phyloP scores from a whole-genome alignment of 345 rosid species.

The Streptanthus diversifolius region DNA sequence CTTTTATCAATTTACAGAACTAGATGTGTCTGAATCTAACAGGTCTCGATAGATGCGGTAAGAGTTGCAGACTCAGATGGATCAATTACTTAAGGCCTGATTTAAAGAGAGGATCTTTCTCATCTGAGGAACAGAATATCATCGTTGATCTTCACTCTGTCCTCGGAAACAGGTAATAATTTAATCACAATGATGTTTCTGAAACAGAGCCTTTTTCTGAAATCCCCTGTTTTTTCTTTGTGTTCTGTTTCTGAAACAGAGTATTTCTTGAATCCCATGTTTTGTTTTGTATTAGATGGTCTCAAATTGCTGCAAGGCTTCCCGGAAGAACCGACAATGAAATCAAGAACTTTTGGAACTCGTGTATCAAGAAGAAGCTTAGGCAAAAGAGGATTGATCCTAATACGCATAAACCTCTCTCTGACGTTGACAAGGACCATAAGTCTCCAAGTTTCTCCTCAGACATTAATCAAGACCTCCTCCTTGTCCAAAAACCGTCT shows the following conservation, averaged over 20 bases:
- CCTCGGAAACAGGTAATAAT: conserved; percentile 54
- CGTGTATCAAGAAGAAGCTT: conserved; percentile 28
- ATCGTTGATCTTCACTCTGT: conserved; percentile 50
- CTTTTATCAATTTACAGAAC: neutral
- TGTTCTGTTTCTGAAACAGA: neutral
- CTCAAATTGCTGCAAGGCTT: conserved; percentile 24
- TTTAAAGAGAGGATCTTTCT: conserved; percentile 69
- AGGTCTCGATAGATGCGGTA: conserved; percentile 36
- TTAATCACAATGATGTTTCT: neutral
- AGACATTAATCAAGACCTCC: conserved; percentile 37
- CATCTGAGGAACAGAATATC: conserved; percentile 50
- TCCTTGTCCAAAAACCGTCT: conserved; percentile 30
- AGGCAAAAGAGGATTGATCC: conserved; percentile 22
- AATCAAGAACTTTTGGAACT: conserved; percentile 32
- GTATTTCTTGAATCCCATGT: neutral
- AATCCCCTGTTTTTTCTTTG: neutral
- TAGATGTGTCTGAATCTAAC: neutral
- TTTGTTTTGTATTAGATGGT: conserved; percentile 18
- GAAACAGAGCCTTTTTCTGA: neutral
- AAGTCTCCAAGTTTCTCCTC: conserved; percentile 27
- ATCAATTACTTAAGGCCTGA: conserved; percentile 87
- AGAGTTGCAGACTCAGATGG: conserved; percentile 89
- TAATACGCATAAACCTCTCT: conserved; percentile 25
- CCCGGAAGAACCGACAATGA: conserved; percentile 36
- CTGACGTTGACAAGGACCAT: conserved; percentile 25